Conservation (phyloP, 768 basidiomycete genomes). For the Lactarius sp. region DNA sequence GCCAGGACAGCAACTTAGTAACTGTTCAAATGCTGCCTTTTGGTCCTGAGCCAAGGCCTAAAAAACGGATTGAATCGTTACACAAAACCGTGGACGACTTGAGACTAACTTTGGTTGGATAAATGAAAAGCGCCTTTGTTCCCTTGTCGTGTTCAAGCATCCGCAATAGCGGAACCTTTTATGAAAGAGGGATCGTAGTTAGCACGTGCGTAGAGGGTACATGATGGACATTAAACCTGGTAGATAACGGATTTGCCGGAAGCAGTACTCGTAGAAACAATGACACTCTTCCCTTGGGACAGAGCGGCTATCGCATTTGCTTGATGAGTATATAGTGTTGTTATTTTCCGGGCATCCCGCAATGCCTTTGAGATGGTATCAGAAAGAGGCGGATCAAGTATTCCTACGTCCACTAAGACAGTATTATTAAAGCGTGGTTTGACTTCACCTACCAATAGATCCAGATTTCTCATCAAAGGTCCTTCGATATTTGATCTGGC, state of each 20-base stretch:
- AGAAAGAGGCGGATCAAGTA: conserved; percentile 55
- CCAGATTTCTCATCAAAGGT: conserved; percentile 50
- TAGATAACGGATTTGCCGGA: conserved; percentile 88
- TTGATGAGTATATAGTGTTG: conserved; percentile 64
- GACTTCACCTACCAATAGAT: conserved; percentile 42
- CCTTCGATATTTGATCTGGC: conserved; percentile 59
- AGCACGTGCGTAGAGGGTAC: not conserved
- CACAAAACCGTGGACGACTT: not conserved
- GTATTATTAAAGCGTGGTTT: not conserved
- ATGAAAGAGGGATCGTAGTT: not conserved
- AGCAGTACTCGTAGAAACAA: conserved; percentile 87
- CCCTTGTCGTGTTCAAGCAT: conserved; percentile 56
- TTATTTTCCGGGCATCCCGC: conserved; percentile 52
- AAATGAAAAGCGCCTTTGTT: conserved; percentile 77
- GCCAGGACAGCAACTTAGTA: conserved; percentile 55
- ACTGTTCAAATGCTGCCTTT: conserved; percentile 58
- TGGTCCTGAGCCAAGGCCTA: conserved; percentile 91
- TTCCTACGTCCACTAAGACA: conserved; percentile 33
- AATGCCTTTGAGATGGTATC: conserved; percentile 51
- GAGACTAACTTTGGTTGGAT: conserved; percentile 71
- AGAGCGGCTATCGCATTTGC: conserved; percentile 65
- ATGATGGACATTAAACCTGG: conserved; percentile 45
- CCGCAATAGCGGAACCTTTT: conserved; percentile 63
- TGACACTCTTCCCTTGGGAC: conserved; percentile 56
- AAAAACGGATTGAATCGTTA: not conserved